phyloP scores from a whole-genome alignment of 1,284 basidiomycete species.

The Microbotryum intermedium region DNA sequence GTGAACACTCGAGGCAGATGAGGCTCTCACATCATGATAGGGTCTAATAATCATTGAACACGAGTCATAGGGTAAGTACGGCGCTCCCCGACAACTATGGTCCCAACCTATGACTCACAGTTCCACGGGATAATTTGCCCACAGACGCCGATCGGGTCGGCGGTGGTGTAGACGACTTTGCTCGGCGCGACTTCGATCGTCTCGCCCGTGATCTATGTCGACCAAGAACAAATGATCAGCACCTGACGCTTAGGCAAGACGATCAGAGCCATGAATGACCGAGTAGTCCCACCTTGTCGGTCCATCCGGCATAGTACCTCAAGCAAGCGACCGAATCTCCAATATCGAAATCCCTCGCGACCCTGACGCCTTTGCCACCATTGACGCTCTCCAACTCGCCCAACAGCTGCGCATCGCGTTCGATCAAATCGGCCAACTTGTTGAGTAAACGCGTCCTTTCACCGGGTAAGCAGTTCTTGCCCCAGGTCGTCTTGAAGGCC shows the following conservation, averaged over 20 bases:
- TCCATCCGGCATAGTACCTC: constrained; percentile 26
- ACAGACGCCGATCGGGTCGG: constrained; percentile 26
- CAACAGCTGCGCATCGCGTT: constrained; percentile 19
- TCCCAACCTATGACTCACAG: too few relatives aligned
- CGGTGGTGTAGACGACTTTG: constrained; percentile 23
- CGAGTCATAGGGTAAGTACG: too few relatives aligned
- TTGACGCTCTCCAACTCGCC: constrained; percentile 24
- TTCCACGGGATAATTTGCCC: neutral
- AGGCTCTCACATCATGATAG: too few relatives aligned
- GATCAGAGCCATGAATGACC: too few relatives aligned
- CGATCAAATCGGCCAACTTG: constrained; percentile 28
- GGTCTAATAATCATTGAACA: too few relatives aligned
- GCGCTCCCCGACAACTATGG: too few relatives aligned
- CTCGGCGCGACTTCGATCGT: constrained; percentile 22
- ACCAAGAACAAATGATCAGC: too few relatives aligned
- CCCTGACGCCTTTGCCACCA: constrained; percentile 21
- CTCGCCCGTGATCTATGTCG: constrained; percentile 7
- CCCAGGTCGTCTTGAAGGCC: constrained; percentile 29
- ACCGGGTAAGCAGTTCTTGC: constrained; percentile 2
- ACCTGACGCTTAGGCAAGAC: too few relatives aligned
- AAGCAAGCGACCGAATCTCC: constrained; percentile 15
- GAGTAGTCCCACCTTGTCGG: constrained; percentile 11
- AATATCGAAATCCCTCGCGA: constrained; percentile 24
- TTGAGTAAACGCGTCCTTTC: constrained; percentile 15
- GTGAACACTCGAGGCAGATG: neutral